Percentiles rank a stretch among this genome's conserved stretches.
phyloP scores from a whole-genome alignment of 176 grass and related monocot species.

The Carex littledalei region DNA sequence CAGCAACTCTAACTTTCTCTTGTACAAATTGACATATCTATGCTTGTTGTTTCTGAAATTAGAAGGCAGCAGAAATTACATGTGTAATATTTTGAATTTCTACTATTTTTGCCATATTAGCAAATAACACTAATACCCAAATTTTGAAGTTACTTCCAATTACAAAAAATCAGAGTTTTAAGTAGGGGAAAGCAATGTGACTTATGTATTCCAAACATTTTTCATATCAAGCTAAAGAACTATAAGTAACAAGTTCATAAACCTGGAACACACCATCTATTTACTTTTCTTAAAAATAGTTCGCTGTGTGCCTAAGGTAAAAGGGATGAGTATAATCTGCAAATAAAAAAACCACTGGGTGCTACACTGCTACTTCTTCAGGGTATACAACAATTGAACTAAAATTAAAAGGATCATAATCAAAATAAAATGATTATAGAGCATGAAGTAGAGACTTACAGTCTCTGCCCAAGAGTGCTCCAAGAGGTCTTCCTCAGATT shows the following conservation, averaged over 20 bases:
- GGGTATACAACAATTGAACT: not conserved
- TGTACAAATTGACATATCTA: slow-evolving; percentile 78
- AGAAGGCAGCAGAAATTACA: slow-evolving; percentile 29
- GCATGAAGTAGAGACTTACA: slow-evolving; percentile 53
- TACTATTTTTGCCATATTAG: not conserved
- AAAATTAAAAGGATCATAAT: slow-evolving; percentile 21
- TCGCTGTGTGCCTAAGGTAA: not conserved
- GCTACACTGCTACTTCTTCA: slow-evolving; percentile 7
- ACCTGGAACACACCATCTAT: not conserved
- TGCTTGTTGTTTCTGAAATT: slow-evolving; percentile 42
- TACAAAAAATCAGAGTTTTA: not conserved
- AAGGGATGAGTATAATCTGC: not conserved
- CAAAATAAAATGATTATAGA: slow-evolving; percentile 24
- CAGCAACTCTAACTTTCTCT: slow-evolving; percentile 72
- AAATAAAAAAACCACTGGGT: not conserved
- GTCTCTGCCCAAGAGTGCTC: slow-evolving; percentile 54
- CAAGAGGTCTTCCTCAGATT: slow-evolving; percentile 73
- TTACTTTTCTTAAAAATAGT: not conserved
- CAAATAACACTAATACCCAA: not conserved
- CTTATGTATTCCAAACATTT: not conserved
- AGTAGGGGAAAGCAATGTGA: not conserved
- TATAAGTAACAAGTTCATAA: not conserved
- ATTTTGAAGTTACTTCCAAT: not conserved
- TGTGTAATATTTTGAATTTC: not conserved
- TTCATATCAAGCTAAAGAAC: not conserved